Base-by-base conservation (phyloP, 306 rosid genomes). In the Sesbania bispinosa region DNA sequence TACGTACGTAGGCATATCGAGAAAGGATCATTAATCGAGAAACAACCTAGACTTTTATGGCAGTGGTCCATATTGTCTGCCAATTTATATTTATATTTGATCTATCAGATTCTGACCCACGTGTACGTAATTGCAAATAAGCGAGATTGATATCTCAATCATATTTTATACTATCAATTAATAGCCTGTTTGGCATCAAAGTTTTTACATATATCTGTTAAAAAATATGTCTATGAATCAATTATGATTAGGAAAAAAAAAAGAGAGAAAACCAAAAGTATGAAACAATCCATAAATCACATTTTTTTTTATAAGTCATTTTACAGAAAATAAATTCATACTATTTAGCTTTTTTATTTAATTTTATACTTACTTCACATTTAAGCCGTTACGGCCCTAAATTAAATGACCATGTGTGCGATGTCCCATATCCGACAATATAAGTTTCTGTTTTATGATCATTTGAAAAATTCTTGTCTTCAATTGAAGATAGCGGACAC, bases 351-450 rank as follows among this genome's bases (percentile, higher is more conserved):
- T 13, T 19, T 33, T 36, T 6, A 23, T 62, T n/a, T n/a, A n/a
- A n/a, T 39, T 21, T 41, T 14, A 14, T 29, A 69, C 71, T 73
- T 78, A 38, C 81, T 70, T 19, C 54, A 69, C 76, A 11, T 66
- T 77, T 66, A 61, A 71, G 67, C 60, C 62, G 42, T 67, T 57
- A 71, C 62, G 79, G 73, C 30, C 83, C 81, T 39, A 67, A 72
- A 57, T n/a, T 76, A 65, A 81, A 79, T 84, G 82, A 53, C 60
- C 73, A 39, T 51, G 69, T 65, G 64, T 69, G 67, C 47, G 18
- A 35, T 69, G 71, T 75, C 82, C 42, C 64, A 55, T 65, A 75
- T 51, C 74, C 48, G 20, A 7, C 47, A 42, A 54, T 33, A 16
- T 15, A 5, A 23, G 57, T 30, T 39, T 36, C 65, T 15, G 61